Evolutionary conservation across 768 basidiomycete species (phyloP), one percentile per base, ranked within the genome.

Genomic region (Mycena venus): DNA sequence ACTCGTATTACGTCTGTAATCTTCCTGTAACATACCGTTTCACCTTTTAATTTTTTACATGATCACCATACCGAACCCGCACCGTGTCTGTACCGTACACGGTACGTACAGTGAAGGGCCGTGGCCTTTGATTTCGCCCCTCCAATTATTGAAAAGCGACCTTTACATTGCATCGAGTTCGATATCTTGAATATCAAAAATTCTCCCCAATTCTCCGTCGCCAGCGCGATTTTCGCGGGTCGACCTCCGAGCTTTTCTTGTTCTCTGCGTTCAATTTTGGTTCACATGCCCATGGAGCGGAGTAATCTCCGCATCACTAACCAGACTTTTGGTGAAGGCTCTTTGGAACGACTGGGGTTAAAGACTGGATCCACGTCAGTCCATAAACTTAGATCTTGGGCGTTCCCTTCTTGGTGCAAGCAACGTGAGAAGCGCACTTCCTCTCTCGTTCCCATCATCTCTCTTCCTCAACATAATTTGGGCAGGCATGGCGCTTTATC

Each of bases 271-370:
- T 51, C 23, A 51, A 25, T 51, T 51, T 51, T 15, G 63, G n/a
- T 68, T 31, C 72, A 73, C 72, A 74, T 69, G 73, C 25, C 55
- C 27, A 38, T 40, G 12, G 10, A 6, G 60, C 73, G 73, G 73
- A 59, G 67, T 64, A 73, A 58, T 66, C 8, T 25, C 62, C 68
- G 62, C 62, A 5, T n/a, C 40, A 23, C 70, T 23, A 38, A 23
- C 56, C 47, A 64, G n/a, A 6, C 31, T 27, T 31, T 56, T 32
- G 55, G 19, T 12, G 12, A 27, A 15, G 56, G 32, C 59, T 25
- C 36, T 36, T 31, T 44, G 25, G 63, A n/a, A 19, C 38, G 47
- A 34, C 42, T 60, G 31, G 7, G 29, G 9, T 60, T 19, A 14
- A 31, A 14, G 40, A 59, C 8, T 47, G n/a, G 38, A 40, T 31